Conservation (phyloP, 129 eudicot genomes). For the Flaveria brownii region DNA sequence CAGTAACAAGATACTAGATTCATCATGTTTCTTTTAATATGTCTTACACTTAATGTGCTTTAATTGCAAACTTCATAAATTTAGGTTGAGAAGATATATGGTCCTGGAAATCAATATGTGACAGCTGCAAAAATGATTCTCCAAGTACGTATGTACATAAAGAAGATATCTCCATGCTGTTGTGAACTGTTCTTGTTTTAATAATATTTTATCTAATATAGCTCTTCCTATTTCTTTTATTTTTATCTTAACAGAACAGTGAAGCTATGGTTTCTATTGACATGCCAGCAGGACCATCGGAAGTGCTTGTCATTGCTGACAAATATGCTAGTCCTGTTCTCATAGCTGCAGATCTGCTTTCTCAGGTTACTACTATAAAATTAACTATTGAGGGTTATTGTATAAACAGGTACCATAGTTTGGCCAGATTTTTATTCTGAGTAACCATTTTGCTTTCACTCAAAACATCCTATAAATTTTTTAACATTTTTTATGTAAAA, state of each 20-base stretch:
- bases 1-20: background rate
- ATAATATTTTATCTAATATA: background rate
- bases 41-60: background rate
- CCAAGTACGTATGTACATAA: slow-evolving; percentile 52
- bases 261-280: slow-evolving; percentile 99
- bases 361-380: slow-evolving; percentile 59
- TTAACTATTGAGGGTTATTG: background rate
- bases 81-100: slow-evolving; percentile 96
- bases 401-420: background rate
- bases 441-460: background rate
- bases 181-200: slow-evolving; percentile 14
- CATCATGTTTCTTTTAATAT: background rate
- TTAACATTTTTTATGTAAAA: background rate
- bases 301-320: slow-evolving; percentile 98
- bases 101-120: slow-evolving; percentile 99
- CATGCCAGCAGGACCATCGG: slow-evolving; percentile 99
- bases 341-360: slow-evolving; percentile 92
- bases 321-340: slow-evolving; percentile 87
- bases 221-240: background rate
- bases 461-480: background rate
- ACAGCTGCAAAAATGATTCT: slow-evolving; percentile 99
- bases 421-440: background rate
- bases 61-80: slow-evolving; percentile 19
- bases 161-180: background rate
- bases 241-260: slow-evolving; percentile 64